Percentiles rank a stretch among this genome's conserved stretches.
phyloP scores from a whole-genome alignment of 2,329 filamentous ascomycete species.

The Botrytis pseudocinerea region DNA sequence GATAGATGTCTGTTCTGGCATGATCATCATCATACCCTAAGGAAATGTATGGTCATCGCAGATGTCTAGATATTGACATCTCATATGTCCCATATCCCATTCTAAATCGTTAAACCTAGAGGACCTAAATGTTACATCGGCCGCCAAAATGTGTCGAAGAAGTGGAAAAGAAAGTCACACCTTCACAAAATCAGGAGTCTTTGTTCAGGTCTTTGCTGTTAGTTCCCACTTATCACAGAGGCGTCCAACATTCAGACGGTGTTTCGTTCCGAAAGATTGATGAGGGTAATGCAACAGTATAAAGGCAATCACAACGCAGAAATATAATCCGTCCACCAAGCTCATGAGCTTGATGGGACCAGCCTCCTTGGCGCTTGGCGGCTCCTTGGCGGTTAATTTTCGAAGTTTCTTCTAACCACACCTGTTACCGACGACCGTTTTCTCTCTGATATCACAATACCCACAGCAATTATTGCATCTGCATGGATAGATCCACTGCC shows the following conservation, averaged over 20 bases:
- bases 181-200: background rate
- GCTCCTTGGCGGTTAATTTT: background rate
- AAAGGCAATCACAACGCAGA: background rate
- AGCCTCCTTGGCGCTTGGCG: slow-evolving; percentile 1
- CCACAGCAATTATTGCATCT: background rate
- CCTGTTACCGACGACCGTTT: too few relatives aligned
- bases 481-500: background rate
- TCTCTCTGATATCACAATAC: too few relatives aligned
- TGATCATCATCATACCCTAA: background rate
- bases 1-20: background rate
- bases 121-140: background rate
- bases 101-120: background rate
- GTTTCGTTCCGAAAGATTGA: background rate
- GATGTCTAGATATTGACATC: too few relatives aligned
- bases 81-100: background rate
- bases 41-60: background rate
- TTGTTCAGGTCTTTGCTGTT: background rate
- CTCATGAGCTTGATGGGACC: background rate
- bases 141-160: background rate
- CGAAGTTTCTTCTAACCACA: background rate
- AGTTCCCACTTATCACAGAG: background rate
- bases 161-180: background rate
- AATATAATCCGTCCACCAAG: slow-evolving; percentile 5
- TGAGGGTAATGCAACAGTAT: background rate
- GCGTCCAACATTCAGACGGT: background rate